These are phyloP conservation scores for Puya raimondii DNA, from an alignment of 176 grass and related monocot genomes.

Conservation along the genomic window DNA sequence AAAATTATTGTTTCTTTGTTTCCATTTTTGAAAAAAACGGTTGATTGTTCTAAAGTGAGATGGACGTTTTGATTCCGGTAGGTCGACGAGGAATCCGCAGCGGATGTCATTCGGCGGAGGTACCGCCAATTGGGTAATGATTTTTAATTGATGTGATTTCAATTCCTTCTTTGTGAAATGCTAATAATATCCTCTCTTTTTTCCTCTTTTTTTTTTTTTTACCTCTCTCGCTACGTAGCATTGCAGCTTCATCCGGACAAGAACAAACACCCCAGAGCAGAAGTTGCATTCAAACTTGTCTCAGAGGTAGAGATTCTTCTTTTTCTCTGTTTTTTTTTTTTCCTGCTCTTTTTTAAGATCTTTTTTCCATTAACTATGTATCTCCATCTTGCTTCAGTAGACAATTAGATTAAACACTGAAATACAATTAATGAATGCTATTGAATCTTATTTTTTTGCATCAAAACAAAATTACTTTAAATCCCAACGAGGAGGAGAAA, in stretches of 20 bases:
- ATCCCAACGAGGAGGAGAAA: neutral
- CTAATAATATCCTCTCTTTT: neutral
- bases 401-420: neutral
- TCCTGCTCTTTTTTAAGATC: neutral
- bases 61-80: constrained; percentile 7
- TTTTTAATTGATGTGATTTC: neutral
- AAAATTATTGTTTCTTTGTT: neutral
- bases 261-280: constrained; percentile 84
- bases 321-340: neutral
- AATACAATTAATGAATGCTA: neutral
- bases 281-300: constrained; percentile 87
- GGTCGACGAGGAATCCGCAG: constrained; percentile 47
- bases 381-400: neutral
- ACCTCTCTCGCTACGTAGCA: constrained; percentile 28
- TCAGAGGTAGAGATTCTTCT: constrained; percentile 48
- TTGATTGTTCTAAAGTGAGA: neutral
- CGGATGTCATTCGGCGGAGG: constrained; percentile 41
- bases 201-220: neutral
- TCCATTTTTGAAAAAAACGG: neutral
- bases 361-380: too few relatives aligned
- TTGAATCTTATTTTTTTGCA: neutral
- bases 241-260: constrained; percentile 96
- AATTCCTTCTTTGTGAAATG: neutral
- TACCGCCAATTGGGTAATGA: constrained; percentile 74
- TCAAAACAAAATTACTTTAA: neutral